Base-by-base conservation (phyloP, 169 alveolate genomes). In the Plasmodium inui region DNA sequence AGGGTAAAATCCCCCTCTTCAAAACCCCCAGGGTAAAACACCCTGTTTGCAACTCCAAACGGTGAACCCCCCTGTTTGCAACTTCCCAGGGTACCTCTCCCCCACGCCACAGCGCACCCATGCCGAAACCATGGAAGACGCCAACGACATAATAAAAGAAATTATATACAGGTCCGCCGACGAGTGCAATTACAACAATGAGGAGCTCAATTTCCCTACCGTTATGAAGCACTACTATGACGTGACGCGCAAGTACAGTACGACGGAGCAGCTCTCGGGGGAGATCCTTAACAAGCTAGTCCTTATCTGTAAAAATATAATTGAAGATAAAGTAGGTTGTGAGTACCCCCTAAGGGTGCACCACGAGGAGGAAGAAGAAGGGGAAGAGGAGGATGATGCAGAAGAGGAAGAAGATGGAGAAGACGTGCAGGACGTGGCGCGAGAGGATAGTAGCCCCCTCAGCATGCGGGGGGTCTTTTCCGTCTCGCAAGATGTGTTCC, bases 131-230 rank as follows among this genome's bases (percentile, higher is more conserved):
- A 83, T 83, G 80, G 30, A 30, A 61, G 83, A 84, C 55, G 55
- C 57, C 30, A 84, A 84, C 55, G 93, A 84, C 41, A 74, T 84
- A n/a, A 84, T 84, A 73, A 84, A 84, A 53, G 93, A 84, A 84
- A 84, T 84, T 44, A 84, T 84, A 19, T 84, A 84, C 61, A 44
- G 93, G 55, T 84, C 93, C 46, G 93, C 93, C 0, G 93, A 84
- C 50, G 93, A 84, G 57, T 84, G 93, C 28, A 84, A 84, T 26
- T 34, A 28, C 39, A 84, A 84, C 55, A 84, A 84, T 84, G 93
- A 73, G 37, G 93, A 84, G 39, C 22, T 84, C 22, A 84, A 84
- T 39, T 84, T 84, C 78, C 79, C 78, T 3, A 61, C 85, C 41
- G 50, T 84, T 10, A n/a, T 84, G 61, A 84, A 84, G 72, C 78